phyloP scores from a whole-genome alignment of 2,329 filamentous ascomycete genomes.

The Gnomoniopsis smithogilvyi region DNA sequence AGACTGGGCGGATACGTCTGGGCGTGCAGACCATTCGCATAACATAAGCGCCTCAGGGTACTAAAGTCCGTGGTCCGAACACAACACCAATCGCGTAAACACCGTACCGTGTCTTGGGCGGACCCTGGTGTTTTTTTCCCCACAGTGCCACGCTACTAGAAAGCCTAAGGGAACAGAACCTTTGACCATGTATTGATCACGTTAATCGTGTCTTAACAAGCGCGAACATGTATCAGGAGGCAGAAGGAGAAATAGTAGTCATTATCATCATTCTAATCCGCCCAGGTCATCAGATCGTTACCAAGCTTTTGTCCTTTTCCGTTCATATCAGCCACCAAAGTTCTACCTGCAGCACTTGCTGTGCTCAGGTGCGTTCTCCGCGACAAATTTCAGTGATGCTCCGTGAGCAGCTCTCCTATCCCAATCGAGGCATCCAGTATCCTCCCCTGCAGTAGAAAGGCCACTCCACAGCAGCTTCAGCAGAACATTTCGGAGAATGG shows the following conservation, averaged over 20 bases:
- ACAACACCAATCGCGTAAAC: no score
- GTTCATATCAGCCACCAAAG: background rate
- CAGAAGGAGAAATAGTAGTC: background rate
- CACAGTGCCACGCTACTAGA: no score
- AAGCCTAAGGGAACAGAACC: no score
- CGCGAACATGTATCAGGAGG: background rate
- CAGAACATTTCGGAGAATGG: background rate
- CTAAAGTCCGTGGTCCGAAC: no score
- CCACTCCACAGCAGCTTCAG: background rate
- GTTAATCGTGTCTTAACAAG: background rate
- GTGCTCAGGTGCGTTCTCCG: background rate
- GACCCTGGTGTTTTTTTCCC: no score
- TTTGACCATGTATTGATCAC: no score
- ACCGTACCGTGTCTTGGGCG: no score
- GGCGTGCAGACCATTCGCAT: no score
- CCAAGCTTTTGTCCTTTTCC: constrained; percentile 9
- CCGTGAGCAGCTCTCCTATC: background rate
- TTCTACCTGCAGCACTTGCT: background rate
- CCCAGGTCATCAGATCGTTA: constrained; percentile 14
- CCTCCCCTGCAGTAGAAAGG: background rate
- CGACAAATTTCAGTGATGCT: background rate
- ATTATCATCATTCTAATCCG: constrained; percentile 17
- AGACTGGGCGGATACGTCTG: no score
- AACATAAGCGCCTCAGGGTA: no score
- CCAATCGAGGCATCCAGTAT: background rate